Base-by-base conservation (phyloP, 139 green algal genomes). In the Chlamydomonas sp. region DNA sequence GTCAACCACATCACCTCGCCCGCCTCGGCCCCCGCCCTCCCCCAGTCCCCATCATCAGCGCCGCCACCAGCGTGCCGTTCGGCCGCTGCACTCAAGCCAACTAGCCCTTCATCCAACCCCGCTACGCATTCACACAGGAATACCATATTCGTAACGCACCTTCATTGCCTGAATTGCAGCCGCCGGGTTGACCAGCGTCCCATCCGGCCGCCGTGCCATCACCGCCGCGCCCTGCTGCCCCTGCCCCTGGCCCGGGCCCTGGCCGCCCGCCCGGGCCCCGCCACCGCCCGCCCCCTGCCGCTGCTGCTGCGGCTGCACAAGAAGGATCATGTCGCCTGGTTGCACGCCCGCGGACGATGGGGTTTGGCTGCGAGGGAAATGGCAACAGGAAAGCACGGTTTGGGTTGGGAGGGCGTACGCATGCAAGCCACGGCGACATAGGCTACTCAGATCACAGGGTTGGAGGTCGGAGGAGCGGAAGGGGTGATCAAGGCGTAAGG, bases 261-360 rank as follows among this genome's bases (percentile, higher is more conserved):
- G 17, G 20, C 17, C 49, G n/a, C 31, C 4, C 12, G 1, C 69
- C 67, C 63, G 58, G 57, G 18, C 59, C 14, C n/a, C 49, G 61
- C 71, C 16, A 9, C 57, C 59, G 8, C 58, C 63, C 58, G 31
- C 49, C 31, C 69, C 59, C 58, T 14, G 2, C 60, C 61, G 20
- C 12, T 63, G 60, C 71, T 72, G 81, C 63, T 71, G 69, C 71
- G 60, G 71, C 84, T 80, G 83, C 62, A 87, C 73, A 2, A 87
- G 83, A 7, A 87, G 90, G 2, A 97, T 62, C 72, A 98, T 90
- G 78, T 97, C 95, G 49, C 93, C 92, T 16, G 94, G 77, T 18
- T 89, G 68, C 0, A 97, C 63, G 18, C 95, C 92, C 1, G 83
- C 75, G 3, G 84, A 78, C 5, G 84, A 76, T 2, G 97, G 88